Conservation (phyloP, 805 yeast genomes). For the Wickerhamiella alocasiicola region DNA sequence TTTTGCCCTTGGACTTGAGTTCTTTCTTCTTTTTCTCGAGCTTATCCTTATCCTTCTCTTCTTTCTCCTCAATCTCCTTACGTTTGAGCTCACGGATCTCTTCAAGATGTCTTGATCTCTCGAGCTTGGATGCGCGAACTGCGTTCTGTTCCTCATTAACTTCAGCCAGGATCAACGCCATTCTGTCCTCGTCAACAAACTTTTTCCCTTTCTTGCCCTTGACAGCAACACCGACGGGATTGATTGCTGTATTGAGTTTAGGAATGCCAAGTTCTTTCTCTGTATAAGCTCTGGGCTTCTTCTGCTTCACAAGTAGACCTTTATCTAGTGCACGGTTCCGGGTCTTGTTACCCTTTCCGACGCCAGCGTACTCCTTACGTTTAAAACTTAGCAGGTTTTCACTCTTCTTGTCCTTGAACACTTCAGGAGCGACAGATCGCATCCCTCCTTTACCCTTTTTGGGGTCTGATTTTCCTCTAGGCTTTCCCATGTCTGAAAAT, state of each 20-base stretch:
- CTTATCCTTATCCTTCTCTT: constrained; percentile 51
- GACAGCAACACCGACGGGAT: constrained; percentile 67
- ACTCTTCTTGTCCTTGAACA: constrained; percentile 19
- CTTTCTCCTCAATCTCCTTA: constrained; percentile 77
- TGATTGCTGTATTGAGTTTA: constrained; percentile 63
- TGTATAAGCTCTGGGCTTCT: constrained; percentile 34
- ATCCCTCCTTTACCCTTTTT: constrained; percentile 16
- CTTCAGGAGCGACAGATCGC: constrained; percentile 22
- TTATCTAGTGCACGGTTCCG: constrained; percentile 18
- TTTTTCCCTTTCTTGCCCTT: constrained; percentile 72
- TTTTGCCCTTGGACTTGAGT: constrained; percentile 54
- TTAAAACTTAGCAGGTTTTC: constrained; percentile 19
- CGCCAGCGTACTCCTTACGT: constrained; percentile 19
- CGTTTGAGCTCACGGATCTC: constrained; percentile 78
- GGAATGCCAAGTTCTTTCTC: constrained; percentile 78
- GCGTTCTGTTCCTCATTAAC: constrained; percentile 75
- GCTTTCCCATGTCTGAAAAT: constrained; percentile 19
- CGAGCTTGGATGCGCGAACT: constrained; percentile 75
- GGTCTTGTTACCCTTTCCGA: constrained; percentile 21
- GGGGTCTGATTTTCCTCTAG: constrained; percentile 13
- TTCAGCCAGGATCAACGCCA: constrained; percentile 61
- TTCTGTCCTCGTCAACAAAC: constrained; percentile 48
- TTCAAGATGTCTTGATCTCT: constrained; percentile 78
- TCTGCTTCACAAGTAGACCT: constrained; percentile 14
- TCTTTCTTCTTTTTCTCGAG: constrained; percentile 69